Base-by-base conservation (phyloP, 352 stramenopile species). In the Lagenidium giganteum region DNA sequence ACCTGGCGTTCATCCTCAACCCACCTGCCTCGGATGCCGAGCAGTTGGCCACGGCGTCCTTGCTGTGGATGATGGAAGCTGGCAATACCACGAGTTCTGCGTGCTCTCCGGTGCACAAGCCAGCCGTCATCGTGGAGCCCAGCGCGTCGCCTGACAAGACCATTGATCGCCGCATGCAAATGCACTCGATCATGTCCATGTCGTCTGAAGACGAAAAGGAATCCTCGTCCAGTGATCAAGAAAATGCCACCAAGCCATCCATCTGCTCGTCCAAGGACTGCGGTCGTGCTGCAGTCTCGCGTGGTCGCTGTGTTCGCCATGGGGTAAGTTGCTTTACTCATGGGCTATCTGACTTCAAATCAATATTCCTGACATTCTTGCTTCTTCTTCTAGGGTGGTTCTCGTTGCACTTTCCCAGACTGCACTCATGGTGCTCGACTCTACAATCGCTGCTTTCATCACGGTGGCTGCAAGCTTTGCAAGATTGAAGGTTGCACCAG, bases 401-500 rank as follows among this genome's bases (percentile, higher is more conserved):
- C 65, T 7, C 61, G 70, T 18, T 83, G 70, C 36, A 74, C 67
- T 30, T 79, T 61, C 44, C 55, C 68, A 20, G 60, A 76, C 41
- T 83, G 70, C 51, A 76, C 65, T 21, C 63, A 81, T 35, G 64
- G 70, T 29, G 70, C 67, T 27, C 55, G 66, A 8, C 22, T 83
- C 40, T 78, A 83, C 52, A 83, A 79, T 42, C 64, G 67, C 9
- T 83, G 70, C 39, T 83, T 79, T 49, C 70, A 83, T 34, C 70
- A 83, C 42, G 70, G 70, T 21, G 71, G 71, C 32, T 81, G 62
- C 47, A 79, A 75, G 49, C 53, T 74, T 11, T 84, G 71, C 57
- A 82, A 75, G 46, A 56, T 80, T 27, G 49, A 55, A 4, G 71
- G 71, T 12, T 82, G 71, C 47, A 82, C 64, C 16, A 78, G 66